Conservation (phyloP, 768 basidiomycete genomes). For the Calocera viscosa region DNA sequence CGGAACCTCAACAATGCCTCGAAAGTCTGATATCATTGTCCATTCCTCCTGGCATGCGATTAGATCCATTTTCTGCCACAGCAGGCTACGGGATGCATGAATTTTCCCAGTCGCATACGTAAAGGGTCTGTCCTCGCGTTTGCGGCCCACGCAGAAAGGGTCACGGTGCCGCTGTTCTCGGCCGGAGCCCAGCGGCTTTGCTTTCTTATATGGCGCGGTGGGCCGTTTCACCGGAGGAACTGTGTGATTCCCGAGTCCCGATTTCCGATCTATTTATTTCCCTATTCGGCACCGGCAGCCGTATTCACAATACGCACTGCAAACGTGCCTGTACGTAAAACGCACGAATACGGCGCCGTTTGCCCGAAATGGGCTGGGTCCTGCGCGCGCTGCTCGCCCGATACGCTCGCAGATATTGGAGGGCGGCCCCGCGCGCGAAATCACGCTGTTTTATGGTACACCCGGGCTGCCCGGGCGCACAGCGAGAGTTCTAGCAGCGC, state of each 20-base stretch:
- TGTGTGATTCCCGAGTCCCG: not conserved
- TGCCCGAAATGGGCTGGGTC: not conserved
- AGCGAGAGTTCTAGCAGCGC: too few relatives aligned
- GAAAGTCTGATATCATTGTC: not conserved
- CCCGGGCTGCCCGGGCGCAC: too few relatives aligned
- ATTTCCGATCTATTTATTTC: not conserved
- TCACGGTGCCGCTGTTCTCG: not conserved
- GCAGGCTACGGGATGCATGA: not conserved
- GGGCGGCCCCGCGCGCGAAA: not conserved
- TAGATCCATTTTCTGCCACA: not conserved
- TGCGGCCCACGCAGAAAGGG: conserved; percentile 8
- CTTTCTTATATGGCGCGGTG: not conserved
- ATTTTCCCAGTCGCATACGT: not conserved
- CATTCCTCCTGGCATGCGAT: too few relatives aligned
- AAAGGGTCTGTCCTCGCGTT: not conserved
- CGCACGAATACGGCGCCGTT: not conserved
- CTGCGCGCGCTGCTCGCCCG: not conserved
- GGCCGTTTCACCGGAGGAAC: not conserved
- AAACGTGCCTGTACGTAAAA: conserved; percentile 6
- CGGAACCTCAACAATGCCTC: not conserved
- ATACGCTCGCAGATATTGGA: not conserved
- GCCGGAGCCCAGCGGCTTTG: not conserved
- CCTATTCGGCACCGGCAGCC: not conserved
- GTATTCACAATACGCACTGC: not conserved
- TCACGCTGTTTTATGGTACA: too few relatives aligned